Base-by-base conservation (phyloP, 2,329 filamentous ascomycete genomes). In the Paramyrothecium roridum region DNA sequence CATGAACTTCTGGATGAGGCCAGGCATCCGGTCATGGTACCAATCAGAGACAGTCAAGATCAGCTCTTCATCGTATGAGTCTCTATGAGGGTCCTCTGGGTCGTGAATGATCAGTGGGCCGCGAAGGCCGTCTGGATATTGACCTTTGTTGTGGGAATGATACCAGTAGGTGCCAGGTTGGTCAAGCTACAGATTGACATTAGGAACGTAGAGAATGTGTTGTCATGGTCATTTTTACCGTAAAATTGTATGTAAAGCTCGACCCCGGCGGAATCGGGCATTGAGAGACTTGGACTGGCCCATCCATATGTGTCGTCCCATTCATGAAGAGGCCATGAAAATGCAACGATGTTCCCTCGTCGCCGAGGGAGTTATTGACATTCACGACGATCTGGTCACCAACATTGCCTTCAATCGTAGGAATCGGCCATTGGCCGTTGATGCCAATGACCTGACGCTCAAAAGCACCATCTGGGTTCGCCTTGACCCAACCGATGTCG, bases 131-230 rank as follows among this genome's bases (percentile, higher is more conserved):
- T 91, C 88, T 0, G 87, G 86, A 57, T 90, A 91, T 65, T 89
- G 87, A 20, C 81, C 84, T 56, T 80, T 77, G 11, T 79, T 78
- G 64, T 91, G 88, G 2, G 85, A 88, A 66, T 91, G 88, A 61
- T 92, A 93, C 89, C 89, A 92, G 70, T 90, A 92, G 1, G 88
- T 90, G 26, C 89, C 89, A 0, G 86, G 80, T 73, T 90, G 87
- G 50, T 84, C 66, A 54, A 80, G 69, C 87, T 80, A 23, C 16
- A 8, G 26, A 16, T 11, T 22, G 19, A 60, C 92, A 92, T 89
- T 89, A 92, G 69, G 90, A 92, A 0, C n/a, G 88, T 90, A 30
- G 89, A 89, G 13, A 17, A 17, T 19, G 37, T 43, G n/a, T 4
- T 13, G 7, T 17, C 13, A 19, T 43, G 13, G 13, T 3, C 20